Percentiles rank a stretch among this genome's conserved stretches.
Evolutionary conservation across 169 alveolate genomes (phyloP).

Genomic region (Cryptosporidium meleagridis): DNA sequence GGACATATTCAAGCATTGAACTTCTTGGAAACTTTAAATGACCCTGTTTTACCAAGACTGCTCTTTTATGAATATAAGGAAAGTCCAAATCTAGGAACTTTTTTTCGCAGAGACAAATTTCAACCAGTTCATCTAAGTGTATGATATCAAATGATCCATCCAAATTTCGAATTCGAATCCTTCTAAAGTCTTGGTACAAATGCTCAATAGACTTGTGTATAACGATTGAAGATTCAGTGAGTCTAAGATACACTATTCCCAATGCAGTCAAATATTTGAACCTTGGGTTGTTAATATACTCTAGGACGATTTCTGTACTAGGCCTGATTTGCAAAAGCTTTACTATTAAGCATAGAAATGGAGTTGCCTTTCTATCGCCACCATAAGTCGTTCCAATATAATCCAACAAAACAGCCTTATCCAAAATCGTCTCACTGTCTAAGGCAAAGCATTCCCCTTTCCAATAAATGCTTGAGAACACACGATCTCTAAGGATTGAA

Average conservation of each 20-base stretch:
- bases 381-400: constrained; percentile 98
- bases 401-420: constrained; percentile 93
- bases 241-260: constrained; percentile 93
- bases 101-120: constrained; percentile 90
- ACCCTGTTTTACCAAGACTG: constrained; percentile 87
- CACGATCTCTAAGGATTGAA: constrained; percentile 82
- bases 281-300: constrained; percentile 93
- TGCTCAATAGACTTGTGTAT: constrained; percentile 91
- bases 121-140: constrained; percentile 97
- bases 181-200: constrained; percentile 94
- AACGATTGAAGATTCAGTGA: constrained; percentile 83
- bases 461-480: constrained; percentile 85
- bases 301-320: constrained; percentile 92
- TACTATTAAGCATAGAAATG: constrained; percentile 94
- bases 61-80: constrained; percentile 93
- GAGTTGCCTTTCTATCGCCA: constrained; percentile 94
- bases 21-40: constrained; percentile 80
- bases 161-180: constrained; percentile 89
- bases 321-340: constrained; percentile 97
- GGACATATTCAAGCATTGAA: constrained; percentile 47
- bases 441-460: constrained; percentile 89
- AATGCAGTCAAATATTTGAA: constrained; percentile 96
- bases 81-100: constrained; percentile 91
- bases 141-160: constrained; percentile 88
- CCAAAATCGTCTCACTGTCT: constrained; percentile 93